These are phyloP conservation scores for Musa schizocarpa DNA, from an alignment of 176 grass and related monocot species.

Conservation along the genomic window DNA sequence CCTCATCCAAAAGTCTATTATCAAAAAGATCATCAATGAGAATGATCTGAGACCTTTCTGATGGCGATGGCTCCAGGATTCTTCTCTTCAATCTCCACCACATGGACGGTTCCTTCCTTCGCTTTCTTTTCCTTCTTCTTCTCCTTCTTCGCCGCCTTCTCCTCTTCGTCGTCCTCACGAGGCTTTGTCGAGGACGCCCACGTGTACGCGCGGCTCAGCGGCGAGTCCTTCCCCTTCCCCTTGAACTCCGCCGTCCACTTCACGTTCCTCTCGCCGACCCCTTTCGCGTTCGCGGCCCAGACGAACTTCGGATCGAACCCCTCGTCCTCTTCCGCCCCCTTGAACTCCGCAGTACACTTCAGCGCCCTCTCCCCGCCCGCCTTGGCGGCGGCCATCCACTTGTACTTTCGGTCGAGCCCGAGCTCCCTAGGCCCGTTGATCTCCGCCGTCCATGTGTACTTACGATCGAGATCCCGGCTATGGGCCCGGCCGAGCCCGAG, in stretches of 20 bases:
- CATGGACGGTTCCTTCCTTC: background rate
- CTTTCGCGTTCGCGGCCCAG: slow-evolving; percentile 41
- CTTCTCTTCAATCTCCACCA: slow-evolving; percentile 12
- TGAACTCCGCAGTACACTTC: slow-evolving; percentile 51
- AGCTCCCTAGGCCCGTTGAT: slow-evolving; percentile 19
- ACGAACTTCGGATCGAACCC: slow-evolving; percentile 81
- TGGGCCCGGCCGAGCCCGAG: slow-evolving; percentile 40
- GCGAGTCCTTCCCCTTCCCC: slow-evolving; percentile 54
- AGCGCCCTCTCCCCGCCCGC: slow-evolving; percentile 14
- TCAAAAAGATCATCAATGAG: background rate
- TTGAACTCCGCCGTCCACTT: slow-evolving; percentile 61
- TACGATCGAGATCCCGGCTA: slow-evolving; percentile 26
- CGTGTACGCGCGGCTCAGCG: slow-evolving; percentile 33
- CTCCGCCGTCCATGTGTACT: slow-evolving; percentile 54
- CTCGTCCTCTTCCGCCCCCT: slow-evolving; percentile 32
- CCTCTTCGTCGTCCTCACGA: background rate
- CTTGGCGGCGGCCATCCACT: slow-evolving; percentile 2
- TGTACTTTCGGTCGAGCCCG: slow-evolving; percentile 17
- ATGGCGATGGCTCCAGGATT: background rate
- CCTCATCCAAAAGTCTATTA: background rate
- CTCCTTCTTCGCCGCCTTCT: background rate
- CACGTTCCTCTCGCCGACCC: slow-evolving; percentile 21
- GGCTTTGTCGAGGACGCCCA: slow-evolving; percentile 31
- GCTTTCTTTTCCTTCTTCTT: background rate
- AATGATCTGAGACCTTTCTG: slow-evolving; percentile 4